Evolutionary conservation across 768 basidiomycete species (phyloP).

Genomic region (Mycena kentingensis): DNA sequence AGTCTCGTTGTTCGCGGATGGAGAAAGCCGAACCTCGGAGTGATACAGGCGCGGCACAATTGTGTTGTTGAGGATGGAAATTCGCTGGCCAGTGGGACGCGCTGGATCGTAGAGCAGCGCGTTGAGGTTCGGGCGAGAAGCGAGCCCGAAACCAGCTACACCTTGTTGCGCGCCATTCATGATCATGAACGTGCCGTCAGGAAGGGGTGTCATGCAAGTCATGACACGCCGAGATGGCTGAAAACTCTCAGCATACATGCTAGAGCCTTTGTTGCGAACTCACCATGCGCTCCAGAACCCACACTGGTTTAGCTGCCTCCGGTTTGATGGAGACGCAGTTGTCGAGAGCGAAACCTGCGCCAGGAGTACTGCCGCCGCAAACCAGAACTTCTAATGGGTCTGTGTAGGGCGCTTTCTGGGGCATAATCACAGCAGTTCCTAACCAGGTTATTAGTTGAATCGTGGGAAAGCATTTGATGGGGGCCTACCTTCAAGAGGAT

Average conservation of each 20-base stretch:
- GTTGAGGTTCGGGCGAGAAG: conserved; percentile 44
- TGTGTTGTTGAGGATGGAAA: conserved; percentile 54
- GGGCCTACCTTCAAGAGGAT: conserved; percentile 82
- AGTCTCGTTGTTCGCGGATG: conserved; percentile 26
- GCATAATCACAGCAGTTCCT: conserved; percentile 66
- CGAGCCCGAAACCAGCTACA: conserved; percentile 58
- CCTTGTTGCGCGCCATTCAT: conserved; percentile 60
- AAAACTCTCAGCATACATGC: no score
- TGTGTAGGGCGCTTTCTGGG: conserved; percentile 72
- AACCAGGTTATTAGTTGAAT: no score
- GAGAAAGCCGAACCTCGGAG: conserved; percentile 31
- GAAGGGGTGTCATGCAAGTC: conserved; percentile 65
- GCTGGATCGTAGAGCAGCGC: conserved; percentile 59
- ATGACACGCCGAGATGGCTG: conserved; percentile 76
- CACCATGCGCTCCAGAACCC: conserved; percentile 82
- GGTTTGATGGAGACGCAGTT: conserved; percentile 74
- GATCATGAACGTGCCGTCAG: conserved; percentile 62
- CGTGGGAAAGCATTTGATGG: no score
- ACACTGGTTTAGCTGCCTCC: conserved; percentile 59
- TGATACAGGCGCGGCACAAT: conserved; percentile 51
- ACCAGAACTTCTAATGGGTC: conserved; percentile 68
- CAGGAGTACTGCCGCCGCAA: conserved; percentile 74
- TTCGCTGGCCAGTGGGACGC: conserved; percentile 46
- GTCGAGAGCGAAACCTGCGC: conserved; percentile 55
- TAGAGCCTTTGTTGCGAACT: conserved; percentile 31